Evolutionary conservation across 148 eudicot genomes (phyloP), one percentile per base, ranked within the genome.

Genomic region (Chenopodium quinoa): DNA sequence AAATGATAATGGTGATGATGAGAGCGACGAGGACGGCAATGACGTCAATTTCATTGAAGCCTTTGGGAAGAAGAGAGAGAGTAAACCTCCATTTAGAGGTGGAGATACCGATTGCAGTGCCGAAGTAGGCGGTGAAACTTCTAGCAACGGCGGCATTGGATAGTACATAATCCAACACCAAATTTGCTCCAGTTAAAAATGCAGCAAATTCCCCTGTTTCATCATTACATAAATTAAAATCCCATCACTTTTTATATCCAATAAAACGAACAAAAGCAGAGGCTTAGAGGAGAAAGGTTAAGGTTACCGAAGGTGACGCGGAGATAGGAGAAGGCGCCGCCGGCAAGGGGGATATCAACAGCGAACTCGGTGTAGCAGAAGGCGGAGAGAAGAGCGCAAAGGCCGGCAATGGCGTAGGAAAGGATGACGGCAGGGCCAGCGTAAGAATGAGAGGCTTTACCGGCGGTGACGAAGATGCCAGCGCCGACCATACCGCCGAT

Each of bases 361-460:
- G 99, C 99, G 83, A 95, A 95, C 82, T 95, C 99, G 3, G 97
- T 93, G 86, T 95, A 95, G 82, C 99, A 95, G 86, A 95, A 90
- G 64, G 99, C 97, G 46, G 97, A 95, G 29, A 95, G 89, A 63
- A 95, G 91, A 19, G 97, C 97, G 79, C 97, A 92, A 65, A 95
- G 31, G 29, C 97, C 99, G 60, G 99, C 99, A 89, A 95, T 88
- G 97, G 94, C 97, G 89, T 95, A 95, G 27, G 99, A 95, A 2
- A 95, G 60, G 31, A 93, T 80, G 23, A 95, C 88, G 23, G 94
- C 86, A 13, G 97, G 97, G n/a, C 99, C 99, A 19, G 99, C 93
- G 47, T 72, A 83, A 7, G 75, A 44, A 34, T 72, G 85, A 22
- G 88, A 75, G 56, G 97, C 97, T 56, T 79, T 83, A 31, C 99